phyloP scores from a whole-genome alignment of 2,329 filamentous ascomycete species.

The Aspergillus ruber region DNA sequence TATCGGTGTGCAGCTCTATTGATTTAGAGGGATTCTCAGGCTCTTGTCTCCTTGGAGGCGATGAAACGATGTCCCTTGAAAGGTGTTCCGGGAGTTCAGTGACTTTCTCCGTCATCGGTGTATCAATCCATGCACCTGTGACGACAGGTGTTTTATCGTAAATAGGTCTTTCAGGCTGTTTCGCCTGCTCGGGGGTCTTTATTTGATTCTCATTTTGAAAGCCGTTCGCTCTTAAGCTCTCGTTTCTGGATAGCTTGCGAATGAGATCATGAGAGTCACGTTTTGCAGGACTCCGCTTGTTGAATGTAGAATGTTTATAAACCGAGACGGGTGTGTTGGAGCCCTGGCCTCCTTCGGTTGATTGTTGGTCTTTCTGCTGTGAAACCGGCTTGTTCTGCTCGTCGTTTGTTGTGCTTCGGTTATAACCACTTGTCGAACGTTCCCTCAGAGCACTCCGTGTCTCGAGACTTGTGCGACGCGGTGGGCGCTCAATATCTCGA shows the following conservation, averaged over 20 bases:
- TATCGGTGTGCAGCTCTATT: constrained; percentile 4
- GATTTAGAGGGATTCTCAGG: constrained; percentile 3
- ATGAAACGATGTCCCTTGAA: constrained; percentile 18
- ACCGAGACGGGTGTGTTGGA: constrained; percentile 34
- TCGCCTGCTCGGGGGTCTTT: constrained; percentile 30
- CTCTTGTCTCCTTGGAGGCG: constrained; percentile 8
- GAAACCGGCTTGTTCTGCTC: constrained; percentile 9
- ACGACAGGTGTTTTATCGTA: constrained; percentile 41
- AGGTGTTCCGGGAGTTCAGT: constrained; percentile 17
- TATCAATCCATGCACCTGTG: constrained; percentile 43
- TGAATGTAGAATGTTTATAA: constrained; percentile 27
- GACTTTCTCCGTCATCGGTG: constrained; percentile 36
- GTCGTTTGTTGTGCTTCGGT: constrained; percentile 8
- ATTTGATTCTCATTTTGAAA: constrained; percentile 20
- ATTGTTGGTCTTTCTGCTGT: constrained; percentile 10
- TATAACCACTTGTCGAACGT: constrained; percentile 12
- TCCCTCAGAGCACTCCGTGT: constrained; percentile 16
- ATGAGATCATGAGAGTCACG: constrained; percentile 37
- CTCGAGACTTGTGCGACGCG: constrained; percentile 18
- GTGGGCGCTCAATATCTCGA: constrained; percentile 26
- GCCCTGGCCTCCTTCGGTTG: constrained; percentile 22
- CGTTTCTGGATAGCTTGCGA: constrained; percentile 35
- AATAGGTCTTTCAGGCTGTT: constrained; percentile 23
- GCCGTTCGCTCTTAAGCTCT: constrained; percentile 19
- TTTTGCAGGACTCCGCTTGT: constrained; percentile 23